Evolutionary conservation across 2,329 filamentous ascomycete genomes (phyloP), one percentile per base, ranked within the genome.

Genomic region (Fusarium equiseti): DNA sequence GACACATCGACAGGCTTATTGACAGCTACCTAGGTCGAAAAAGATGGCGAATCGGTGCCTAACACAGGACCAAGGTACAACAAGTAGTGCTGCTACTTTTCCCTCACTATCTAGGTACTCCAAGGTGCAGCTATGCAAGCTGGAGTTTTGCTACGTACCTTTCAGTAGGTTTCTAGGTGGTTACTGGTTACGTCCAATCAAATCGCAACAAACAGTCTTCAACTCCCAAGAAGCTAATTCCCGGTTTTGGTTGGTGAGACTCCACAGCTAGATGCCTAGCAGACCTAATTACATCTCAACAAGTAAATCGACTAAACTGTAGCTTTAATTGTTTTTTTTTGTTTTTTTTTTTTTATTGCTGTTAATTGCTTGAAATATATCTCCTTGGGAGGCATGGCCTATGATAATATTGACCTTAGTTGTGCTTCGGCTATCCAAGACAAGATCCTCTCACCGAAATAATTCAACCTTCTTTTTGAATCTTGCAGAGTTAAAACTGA

Each of bases 321-420:
- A 29, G 16, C 26, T 70, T 59, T 18, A 27, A 29, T 22, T 24
- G 11, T 26, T 42, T 32, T 26, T 46, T 26, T 43, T 52, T 31
- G 27, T 13, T 26, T 42, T 32, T 26, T 46, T 26, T 43, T 52
- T 31, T 42, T 13, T 29, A 8, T 53, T 15, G n/a, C 27, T 8
- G 6, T 43, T 46, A 3, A 59, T 43, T 62, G 8, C 43, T 31
- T 63, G 15, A 26, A 42, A 29, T 51, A 26, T 22, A 35, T 13
- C 31, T 52, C 24, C 50, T 35, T 52, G 20, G 35, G 44, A 55
- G 31, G 31, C 46, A 31, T 59, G 22, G 42, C 42, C 44, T 42
- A 58, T 61, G 63, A 32, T 40, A 60, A 66, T 43, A 42, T 50
- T 67, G 54, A 42, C 69, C 57, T 45, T 54, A 46, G 60, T 55